Conservation (phyloP, 1,284 basidiomycete genomes). For the Cystobasidiaceae sp. region DNA sequence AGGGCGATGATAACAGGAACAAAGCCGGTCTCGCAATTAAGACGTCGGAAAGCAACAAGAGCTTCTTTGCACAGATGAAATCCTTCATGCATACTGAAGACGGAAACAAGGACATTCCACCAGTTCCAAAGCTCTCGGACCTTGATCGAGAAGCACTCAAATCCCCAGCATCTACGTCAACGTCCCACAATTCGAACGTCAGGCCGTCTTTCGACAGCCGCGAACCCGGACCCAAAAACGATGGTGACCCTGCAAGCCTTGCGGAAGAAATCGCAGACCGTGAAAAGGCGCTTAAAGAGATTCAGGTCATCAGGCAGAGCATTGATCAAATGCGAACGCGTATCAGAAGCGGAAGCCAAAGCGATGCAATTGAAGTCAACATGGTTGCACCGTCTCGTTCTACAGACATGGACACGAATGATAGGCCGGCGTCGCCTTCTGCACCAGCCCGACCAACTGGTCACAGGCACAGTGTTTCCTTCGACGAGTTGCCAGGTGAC, state of each 20-base stretch:
- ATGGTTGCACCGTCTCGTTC: too few relatives aligned
- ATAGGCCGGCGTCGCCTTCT: neutral
- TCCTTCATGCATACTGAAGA: neutral
- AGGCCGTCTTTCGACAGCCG: too few relatives aligned
- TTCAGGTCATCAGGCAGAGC: conserved; percentile 6
- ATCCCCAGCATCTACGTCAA: too few relatives aligned
- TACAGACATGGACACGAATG: neutral
- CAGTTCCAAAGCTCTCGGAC: too few relatives aligned
- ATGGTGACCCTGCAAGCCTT: neutral
- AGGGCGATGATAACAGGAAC: neutral
- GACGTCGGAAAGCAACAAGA: conserved; percentile 9
- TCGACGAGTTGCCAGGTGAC: neutral
- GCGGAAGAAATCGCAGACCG: conserved; percentile 13
- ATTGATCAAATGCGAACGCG: conserved; percentile 17
- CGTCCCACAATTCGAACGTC: too few relatives aligned
- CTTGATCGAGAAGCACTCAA: too few relatives aligned
- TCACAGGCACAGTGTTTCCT: conserved; percentile 2
- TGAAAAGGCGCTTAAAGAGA: conserved; percentile 16
- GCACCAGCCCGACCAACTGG: neutral
- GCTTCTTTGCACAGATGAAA: conserved; percentile 8
- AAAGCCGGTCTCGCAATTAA: neutral
- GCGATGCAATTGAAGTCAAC: too few relatives aligned
- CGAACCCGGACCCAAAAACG: neutral
- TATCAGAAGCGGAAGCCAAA: neutral
- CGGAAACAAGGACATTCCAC: neutral